Base-by-base conservation (phyloP, 805 yeast genomes). In the Cyberlindnera galapagoensis region DNA sequence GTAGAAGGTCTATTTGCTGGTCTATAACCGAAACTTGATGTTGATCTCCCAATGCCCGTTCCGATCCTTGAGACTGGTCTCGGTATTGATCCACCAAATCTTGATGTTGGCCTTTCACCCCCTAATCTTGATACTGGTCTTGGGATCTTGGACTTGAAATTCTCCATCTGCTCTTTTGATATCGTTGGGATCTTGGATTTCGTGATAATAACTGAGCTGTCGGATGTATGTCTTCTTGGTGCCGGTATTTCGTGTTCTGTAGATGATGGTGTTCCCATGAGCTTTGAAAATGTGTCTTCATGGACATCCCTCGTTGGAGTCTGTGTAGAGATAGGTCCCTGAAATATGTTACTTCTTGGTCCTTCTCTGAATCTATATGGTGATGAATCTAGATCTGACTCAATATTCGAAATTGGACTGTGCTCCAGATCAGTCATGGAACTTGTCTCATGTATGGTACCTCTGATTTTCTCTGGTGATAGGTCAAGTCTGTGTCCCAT, bases 81-180 rank as follows among this genome's bases (percentile, higher is more conserved):
- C 8, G 28, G 21, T 16, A 21, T 6, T 9, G 14, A 14, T 2
- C 23, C 16, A 14, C 28, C 31, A 7, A 31, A 27, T 16, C 38
- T 28, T 9, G 47, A 40, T 15, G 28, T 15, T 4, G 42, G 34
- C 26, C 47, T 27, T n/a, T 39, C 44, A 18, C 21, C 16, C 14
- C 29, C 38, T 9, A 33, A n/a, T 15, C 49, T 36, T 6, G 54
- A 48, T 1, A 30, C 35, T 10, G 54, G 51, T 34, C 52, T 35
- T 18, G 52, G 51, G 9, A 47, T 47, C 31, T 30, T 42, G 11
- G 51, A 44, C 21, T 30, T 31, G 25, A 39, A 38, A 14, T 10
- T 29, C 9, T 27, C 28, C 19, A 42, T n/a, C n/a, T n/a, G n/a
- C n/a, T n/a, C n/a, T 13, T 9, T 31, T 27, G 28, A 32, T 21